Conservation (phyloP, 768 basidiomycete genomes). For the Fibroporia radiculosa region DNA sequence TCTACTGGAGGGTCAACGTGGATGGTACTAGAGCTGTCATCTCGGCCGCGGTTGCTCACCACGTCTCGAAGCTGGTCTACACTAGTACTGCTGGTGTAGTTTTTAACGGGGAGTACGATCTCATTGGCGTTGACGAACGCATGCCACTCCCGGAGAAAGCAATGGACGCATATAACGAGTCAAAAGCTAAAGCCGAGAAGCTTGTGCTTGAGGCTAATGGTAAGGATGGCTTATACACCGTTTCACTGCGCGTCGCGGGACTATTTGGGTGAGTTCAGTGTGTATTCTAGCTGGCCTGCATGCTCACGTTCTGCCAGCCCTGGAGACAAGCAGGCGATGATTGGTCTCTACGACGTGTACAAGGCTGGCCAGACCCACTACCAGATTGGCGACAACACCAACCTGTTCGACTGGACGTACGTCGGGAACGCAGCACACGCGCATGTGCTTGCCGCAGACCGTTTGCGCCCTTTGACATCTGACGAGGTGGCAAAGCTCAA, state of each 20-base stretch:
- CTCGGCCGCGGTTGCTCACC: slow-evolving; percentile 63
- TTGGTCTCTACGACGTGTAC: slow-evolving; percentile 74
- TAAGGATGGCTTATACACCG: slow-evolving; percentile 75
- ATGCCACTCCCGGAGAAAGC: slow-evolving; percentile 62
- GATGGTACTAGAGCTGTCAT: slow-evolving; percentile 84
- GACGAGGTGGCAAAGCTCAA: slow-evolving; percentile 27
- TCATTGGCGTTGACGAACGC: slow-evolving; percentile 86
- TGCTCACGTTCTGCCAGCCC: slow-evolving; percentile 42
- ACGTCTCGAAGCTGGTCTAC: slow-evolving; percentile 84
- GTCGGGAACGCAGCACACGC: slow-evolving; percentile 93
- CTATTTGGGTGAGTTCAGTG: slow-evolving; percentile 76
- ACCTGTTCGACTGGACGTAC: slow-evolving; percentile 95
- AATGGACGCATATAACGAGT: slow-evolving; percentile 89
- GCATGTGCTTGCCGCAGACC: slow-evolving; percentile 90
- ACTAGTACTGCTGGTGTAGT: slow-evolving; percentile 91
- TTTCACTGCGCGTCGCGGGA: slow-evolving; percentile 85
- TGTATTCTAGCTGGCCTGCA: background rate
- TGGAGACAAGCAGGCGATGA: slow-evolving; percentile 82
- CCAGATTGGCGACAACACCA: slow-evolving; percentile 91
- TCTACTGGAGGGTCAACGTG: slow-evolving; percentile 93
- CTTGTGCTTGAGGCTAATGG: slow-evolving; percentile 84
- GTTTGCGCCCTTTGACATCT: slow-evolving; percentile 50
- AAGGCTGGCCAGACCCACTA: slow-evolving; percentile 79
- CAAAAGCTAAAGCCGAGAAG: slow-evolving; percentile 84
- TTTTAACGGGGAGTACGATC: slow-evolving; percentile 66